Conservation (phyloP, 2,329 filamentous ascomycete genomes). For the Neocucurbitaria cava region DNA sequence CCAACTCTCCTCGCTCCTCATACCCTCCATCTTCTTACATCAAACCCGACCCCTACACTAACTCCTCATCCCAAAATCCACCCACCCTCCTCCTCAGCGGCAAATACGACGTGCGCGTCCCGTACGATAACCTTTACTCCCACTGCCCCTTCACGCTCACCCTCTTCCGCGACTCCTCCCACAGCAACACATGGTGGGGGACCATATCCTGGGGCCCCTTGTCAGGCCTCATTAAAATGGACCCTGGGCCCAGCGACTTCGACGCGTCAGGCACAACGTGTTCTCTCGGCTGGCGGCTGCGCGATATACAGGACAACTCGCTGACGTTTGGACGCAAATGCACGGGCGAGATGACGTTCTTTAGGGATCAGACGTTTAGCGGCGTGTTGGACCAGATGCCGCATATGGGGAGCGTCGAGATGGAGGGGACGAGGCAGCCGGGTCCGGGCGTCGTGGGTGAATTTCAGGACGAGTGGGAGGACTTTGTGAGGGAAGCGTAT, state of each 20-base stretch:
- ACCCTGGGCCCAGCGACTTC: constrained; percentile 21
- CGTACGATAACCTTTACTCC: constrained; percentile 25
- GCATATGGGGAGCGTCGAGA: constrained; percentile 30
- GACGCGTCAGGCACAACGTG: constrained; percentile 3
- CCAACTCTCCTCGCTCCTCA: background rate
- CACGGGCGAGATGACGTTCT: constrained; percentile 44
- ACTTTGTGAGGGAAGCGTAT: constrained; percentile 34
- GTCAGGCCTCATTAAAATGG: constrained; percentile 53
- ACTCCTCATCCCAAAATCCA: constrained; percentile 11
- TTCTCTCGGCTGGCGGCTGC: constrained; percentile 41
- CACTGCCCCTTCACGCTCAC: constrained; percentile 49
- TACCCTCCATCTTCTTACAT: background rate
- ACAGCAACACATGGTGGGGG: constrained; percentile 56
- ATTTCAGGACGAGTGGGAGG: constrained; percentile 38
- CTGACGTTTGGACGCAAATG: constrained; percentile 43
- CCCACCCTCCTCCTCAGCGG: constrained; percentile 50
- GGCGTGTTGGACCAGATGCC: constrained; percentile 36
- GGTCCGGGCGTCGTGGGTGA: constrained; percentile 27
- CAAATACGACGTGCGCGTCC: constrained; percentile 50
- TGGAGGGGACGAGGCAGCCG: constrained; percentile 31
- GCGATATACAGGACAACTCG: constrained; percentile 28
- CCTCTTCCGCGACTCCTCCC: constrained; percentile 8
- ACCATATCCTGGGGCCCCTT: constrained; percentile 54
- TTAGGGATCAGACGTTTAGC: constrained; percentile 16
- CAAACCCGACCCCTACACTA: constrained; percentile 2